Percentiles rank a stretch among this genome's conserved stretches.
Conservation (phyloP, 805 yeast species). For the Saturnispora ahearnii region DNA sequence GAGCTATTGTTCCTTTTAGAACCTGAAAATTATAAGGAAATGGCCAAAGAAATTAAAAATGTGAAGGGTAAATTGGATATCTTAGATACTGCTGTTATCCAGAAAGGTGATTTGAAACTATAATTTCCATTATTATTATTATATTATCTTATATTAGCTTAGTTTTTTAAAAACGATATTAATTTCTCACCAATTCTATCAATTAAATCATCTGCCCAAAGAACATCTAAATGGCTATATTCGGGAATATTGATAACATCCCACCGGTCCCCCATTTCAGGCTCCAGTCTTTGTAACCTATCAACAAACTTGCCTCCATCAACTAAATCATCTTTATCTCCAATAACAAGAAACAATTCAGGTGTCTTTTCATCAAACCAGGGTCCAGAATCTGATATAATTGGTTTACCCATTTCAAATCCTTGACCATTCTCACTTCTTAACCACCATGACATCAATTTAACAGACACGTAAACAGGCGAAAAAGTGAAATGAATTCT, state of each 20-base stretch:
- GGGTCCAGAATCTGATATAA: conserved; percentile 41
- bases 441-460: conserved; percentile 91
- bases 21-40: conserved; percentile 22
- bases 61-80: conserved; percentile 36
- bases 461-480: conserved; percentile 73
- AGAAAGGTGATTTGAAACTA: conserved; percentile 15
- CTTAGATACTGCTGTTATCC: conserved; percentile 29
- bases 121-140: not conserved
- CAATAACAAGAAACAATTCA: conserved; percentile 56
- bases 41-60: conserved; percentile 34
- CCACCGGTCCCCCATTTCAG: conserved; percentile 30
- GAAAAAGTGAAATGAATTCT: conserved; percentile 76
- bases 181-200: conserved; percentile 52
- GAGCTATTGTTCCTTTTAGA: conserved; percentile 16
- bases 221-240: conserved; percentile 82
- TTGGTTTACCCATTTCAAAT: conserved; percentile 35
- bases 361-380: conserved; percentile 54
- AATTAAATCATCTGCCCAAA: conserved; percentile 81
- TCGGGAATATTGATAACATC: conserved; percentile 39
- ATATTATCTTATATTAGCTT: not conserved
- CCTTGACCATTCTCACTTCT: conserved; percentile 38
- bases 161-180: conserved; percentile 24
- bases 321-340: conserved; percentile 68
- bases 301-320: conserved; percentile 59
- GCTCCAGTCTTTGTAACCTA: conserved; percentile 58